These are phyloP conservation scores for Pascua guehoae DNA, from an alignment of 1,284 basidiomycete genomes.

Conservation along the genomic window DNA sequence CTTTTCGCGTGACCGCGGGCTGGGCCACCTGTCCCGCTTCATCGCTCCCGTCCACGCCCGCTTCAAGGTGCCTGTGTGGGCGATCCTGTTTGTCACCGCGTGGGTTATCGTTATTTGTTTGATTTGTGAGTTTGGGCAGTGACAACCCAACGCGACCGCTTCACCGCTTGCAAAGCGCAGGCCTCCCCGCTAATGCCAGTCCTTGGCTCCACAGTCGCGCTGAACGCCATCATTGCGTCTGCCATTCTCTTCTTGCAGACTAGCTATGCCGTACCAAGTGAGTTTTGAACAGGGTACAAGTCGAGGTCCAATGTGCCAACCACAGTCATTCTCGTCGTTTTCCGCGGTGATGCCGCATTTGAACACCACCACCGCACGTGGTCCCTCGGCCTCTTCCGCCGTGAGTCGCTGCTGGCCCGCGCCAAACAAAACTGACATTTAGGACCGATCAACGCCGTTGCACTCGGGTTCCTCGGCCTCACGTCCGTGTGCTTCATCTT, in stretches of 20 bases:
- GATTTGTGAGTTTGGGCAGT: slow-evolving; percentile 10
- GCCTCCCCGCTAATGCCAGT: slow-evolving; percentile 36
- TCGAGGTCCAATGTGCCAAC: not conserved
- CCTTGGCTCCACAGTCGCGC: slow-evolving; percentile 42
- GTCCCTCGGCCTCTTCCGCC: slow-evolving; percentile 37
- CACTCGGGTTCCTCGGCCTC: slow-evolving; percentile 47
- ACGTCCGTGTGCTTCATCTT: slow-evolving; percentile 55
- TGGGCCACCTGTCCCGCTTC: slow-evolving; percentile 55
- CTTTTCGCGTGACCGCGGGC: slow-evolving; percentile 64
- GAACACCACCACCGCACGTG: slow-evolving; percentile 38
- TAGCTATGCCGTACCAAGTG: slow-evolving; percentile 41
- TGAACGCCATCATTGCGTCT: slow-evolving; percentile 33
- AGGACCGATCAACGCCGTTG: slow-evolving; percentile 40
- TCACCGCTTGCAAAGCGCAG: slow-evolving; percentile 44
- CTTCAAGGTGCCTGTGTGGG: slow-evolving; percentile 44
- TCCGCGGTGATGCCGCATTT: slow-evolving; percentile 49
- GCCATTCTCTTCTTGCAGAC: slow-evolving; percentile 31
- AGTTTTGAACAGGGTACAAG: slow-evolving; percentile 2
- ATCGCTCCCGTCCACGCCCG: slow-evolving; percentile 54
- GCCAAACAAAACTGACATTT: not conserved
- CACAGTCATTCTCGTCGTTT: slow-evolving; percentile 41
- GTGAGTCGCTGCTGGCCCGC: slow-evolving; percentile 17
- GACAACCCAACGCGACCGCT: slow-evolving; percentile 33
- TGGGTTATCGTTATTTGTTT: slow-evolving; percentile 14
- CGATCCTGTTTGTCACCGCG: slow-evolving; percentile 54